Evolutionary conservation across 768 basidiomycete genomes (phyloP), one percentile per base, ranked within the genome.

Genomic region (Leccinum subgranulosum): DNA sequence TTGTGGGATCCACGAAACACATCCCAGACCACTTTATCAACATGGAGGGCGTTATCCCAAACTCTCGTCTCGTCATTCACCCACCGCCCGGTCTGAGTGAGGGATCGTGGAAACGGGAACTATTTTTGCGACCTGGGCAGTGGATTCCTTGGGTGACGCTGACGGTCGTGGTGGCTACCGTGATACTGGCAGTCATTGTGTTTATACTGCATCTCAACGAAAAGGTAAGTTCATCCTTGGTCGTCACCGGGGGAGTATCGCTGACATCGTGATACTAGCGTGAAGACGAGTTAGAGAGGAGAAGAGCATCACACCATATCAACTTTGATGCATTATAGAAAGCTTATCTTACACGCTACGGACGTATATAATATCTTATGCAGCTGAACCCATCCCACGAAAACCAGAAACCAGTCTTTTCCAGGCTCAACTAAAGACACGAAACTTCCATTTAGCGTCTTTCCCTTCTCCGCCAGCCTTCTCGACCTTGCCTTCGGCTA

Each of bases 101-200:
- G 14, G 64, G 71, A 7, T 31, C 69, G 25, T 99, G 97, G 97
- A 89, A 84, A 66, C 84, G 87, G 51, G 89, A 96, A 74, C 74
- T 98, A 60, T 99, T 92, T 69, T 75, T 99, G 63, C 76, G 94
- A 29, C 97, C 97, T 3, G 97, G 97, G 17, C 90, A 92, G 66
- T 99, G 95, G 94, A 94, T 98, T 59, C 93, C 94, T 2, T 95
- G 89, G 92, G 97, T 99, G 14, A 95, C 90, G n/a, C 74, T 92
- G 41, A 92, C 90, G 0, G 87, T 96, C 0, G 75, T 96, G 8
- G 84, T 81, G 3, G 84, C 87, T 12, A 92, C 88, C 51, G 66
- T 83, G 10, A 66, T 92, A 46, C 74, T 99, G 46, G 93, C 88
- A 1, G 75, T 85, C 9, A 90, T 96, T 53, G 92, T 96, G 41